Evolutionary conservation across 2,329 filamentous ascomycete species (phyloP), one percentile per base, ranked within the genome.

Genomic region (Akanthomyces uredinophilus): DNA sequence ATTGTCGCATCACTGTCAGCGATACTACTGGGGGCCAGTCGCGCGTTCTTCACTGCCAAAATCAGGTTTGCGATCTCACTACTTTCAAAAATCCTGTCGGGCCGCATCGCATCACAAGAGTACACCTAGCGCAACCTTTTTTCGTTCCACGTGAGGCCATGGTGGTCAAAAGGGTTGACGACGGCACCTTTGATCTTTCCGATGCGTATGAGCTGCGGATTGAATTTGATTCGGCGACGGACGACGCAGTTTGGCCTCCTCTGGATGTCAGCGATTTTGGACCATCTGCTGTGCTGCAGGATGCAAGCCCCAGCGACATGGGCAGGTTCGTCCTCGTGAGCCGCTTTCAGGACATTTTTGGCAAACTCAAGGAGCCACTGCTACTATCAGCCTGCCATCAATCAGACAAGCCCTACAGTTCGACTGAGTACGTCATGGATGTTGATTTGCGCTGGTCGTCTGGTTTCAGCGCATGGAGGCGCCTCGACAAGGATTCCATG

Each of bases 131-230:
- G 35, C 71, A 73, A 24, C 81, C 83, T 1, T 85, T 86, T 64
- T 75, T 76, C 43, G 74, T 86, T 14, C 80, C 83, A 4, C 75
- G 80, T 39, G 79, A 83, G 29, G 82, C 79, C 64, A 78, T 86
- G 43, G 75, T 76, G 32, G 71, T 85, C 57, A 77, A 81, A 65
- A 74, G 79, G 49, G 74, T 75, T 54, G 79, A 83, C 53, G 78
- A 81, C 27, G 71, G 73, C 37, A 73, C 75, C 5, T 80, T 81
- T 66, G 78, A 78, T 63, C 71, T 84, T 44, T 80, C 78, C 35
- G 77, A 82, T 55, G 72, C 73, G 24, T 86, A 86, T 69, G 73
- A 77, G 62, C 69, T 86, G 16, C 72, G 75, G 22, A 72, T 85
- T 44, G 82, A 86, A 67, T 71, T 86, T 18, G 81, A 83, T 67